Evolutionary conservation across 1,139 yeast genomes (phyloP).

Genomic region (Debaryomyces coudertii): DNA sequence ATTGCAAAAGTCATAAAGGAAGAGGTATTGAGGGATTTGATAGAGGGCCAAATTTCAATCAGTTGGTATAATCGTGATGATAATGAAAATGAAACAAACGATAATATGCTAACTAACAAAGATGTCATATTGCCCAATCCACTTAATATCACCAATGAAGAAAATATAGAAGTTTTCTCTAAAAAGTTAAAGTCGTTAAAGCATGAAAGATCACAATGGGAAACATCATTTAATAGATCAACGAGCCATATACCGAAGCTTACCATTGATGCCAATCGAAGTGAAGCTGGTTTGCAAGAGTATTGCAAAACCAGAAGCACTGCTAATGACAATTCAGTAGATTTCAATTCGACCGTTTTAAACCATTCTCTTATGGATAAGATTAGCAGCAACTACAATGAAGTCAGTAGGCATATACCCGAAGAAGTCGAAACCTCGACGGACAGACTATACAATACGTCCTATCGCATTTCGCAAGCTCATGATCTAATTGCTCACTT

Average conservation of each 20-base stretch:
- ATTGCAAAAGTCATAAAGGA: slow-evolving; percentile 69
- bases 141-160: slow-evolving; percentile 53
- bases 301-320: slow-evolving; percentile 16
- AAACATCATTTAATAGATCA: slow-evolving; percentile 29
- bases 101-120: slow-evolving; percentile 22
- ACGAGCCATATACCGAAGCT: slow-evolving; percentile 23
- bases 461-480: slow-evolving; percentile 27
- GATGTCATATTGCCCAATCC: slow-evolving; percentile 54
- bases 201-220: slow-evolving; percentile 56
- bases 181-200: slow-evolving; percentile 46
- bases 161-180: slow-evolving; percentile 49
- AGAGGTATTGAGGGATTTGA: slow-evolving; percentile 61
- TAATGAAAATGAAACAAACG: slow-evolving; percentile 22
- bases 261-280: slow-evolving; percentile 13
- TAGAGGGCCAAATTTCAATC: slow-evolving; percentile 59
- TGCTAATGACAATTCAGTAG: slow-evolving; percentile 10
- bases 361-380: slow-evolving; percentile 14
- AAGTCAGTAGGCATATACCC: slow-evolving; percentile 16
- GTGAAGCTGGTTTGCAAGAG: slow-evolving; percentile 14
- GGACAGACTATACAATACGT: slow-evolving; percentile 26
- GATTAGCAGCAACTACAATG: slow-evolving; percentile 15
- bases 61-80: slow-evolving; percentile 64
- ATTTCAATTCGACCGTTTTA: slow-evolving; percentile 11
- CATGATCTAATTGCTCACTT: slow-evolving; percentile 24
- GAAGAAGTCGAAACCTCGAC: slow-evolving; percentile 25